These are phyloP conservation scores for Eucalyptus lansdowneana DNA, from an alignment of 345 rosid genomes.

Conservation along the genomic window DNA sequence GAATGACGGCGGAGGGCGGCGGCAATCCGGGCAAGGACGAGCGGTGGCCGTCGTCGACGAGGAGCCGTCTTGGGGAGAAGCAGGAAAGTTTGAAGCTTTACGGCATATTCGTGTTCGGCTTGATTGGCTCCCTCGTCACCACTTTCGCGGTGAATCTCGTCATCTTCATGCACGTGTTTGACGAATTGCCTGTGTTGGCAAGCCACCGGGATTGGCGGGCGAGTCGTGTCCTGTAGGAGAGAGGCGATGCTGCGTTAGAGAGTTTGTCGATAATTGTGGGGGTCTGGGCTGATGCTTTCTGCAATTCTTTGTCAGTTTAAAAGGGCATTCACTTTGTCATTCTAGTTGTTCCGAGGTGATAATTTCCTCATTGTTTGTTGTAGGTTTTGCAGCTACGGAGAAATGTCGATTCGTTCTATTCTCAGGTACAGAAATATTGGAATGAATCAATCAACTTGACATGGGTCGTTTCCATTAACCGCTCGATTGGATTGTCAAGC, in stretches of 20 bases:
- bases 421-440: slow-evolving; percentile 36
- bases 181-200: not conserved
- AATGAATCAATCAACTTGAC: not conserved
- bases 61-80: not conserved
- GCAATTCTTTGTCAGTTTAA: not conserved
- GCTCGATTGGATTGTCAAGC: not conserved
- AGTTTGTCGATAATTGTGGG: not conserved
- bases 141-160: not conserved
- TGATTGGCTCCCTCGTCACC: not conserved
- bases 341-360: not conserved
- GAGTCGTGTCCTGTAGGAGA: not conserved
- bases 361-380: not conserved
- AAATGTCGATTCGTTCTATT: slow-evolving; percentile 59
- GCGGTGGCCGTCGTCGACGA: not conserved
- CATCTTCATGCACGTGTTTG: not conserved
- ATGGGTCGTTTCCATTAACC: not conserved
- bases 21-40: not conserved
- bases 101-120: not conserved
- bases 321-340: not conserved
- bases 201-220: not conserved
- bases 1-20: not conserved
- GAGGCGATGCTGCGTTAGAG: not conserved
- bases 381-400: slow-evolving; percentile 83
- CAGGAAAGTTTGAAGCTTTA: slow-evolving; percentile 2
- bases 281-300: not conserved